A percentile compares a stretch with the other conserved stretches of the same genome.
phyloP scores from a whole-genome alignment of 768 basidiomycete genomes.

The Tricholoma matsutake region DNA sequence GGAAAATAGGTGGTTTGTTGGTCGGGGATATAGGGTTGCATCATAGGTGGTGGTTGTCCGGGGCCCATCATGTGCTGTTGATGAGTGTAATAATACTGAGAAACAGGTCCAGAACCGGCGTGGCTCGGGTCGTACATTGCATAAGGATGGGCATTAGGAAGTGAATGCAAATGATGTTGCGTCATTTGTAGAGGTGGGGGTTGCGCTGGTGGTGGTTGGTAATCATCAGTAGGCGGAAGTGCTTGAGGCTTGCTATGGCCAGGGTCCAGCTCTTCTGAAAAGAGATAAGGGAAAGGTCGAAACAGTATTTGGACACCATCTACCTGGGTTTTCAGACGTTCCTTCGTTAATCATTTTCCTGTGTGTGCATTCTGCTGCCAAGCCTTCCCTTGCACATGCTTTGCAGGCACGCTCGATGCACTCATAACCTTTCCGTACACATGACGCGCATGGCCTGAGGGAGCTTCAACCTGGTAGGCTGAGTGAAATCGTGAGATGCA shows the following conservation, averaged over 20 bases:
- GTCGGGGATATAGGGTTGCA: constrained; percentile 16
- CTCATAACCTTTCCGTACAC: constrained; percentile 48
- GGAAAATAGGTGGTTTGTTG: constrained; percentile 31
- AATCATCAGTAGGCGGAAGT: constrained; percentile 10
- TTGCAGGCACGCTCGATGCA: constrained; percentile 50
- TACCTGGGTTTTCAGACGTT: constrained; percentile 23
- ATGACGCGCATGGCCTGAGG: constrained; percentile 47
- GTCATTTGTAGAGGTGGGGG: constrained; percentile 20
- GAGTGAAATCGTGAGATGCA: background rate
- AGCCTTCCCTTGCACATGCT: constrained; percentile 42
- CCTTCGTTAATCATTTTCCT: constrained; percentile 24
- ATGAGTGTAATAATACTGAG: constrained; percentile 17
- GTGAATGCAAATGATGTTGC: constrained; percentile 21
- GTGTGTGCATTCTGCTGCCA: constrained; percentile 45
- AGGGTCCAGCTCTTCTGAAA: constrained; percentile 5
- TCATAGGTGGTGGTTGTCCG: constrained; percentile 19
- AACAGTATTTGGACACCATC: background rate
- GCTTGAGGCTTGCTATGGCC: constrained; percentile 4
- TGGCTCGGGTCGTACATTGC: constrained; percentile 11
- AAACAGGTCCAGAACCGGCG: constrained; percentile 4
- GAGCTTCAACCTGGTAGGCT: background rate
- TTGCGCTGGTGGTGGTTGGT: constrained; percentile 13
- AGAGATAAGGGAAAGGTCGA: background rate
- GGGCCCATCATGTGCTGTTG: constrained; percentile 20
- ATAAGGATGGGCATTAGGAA: constrained; percentile 18